Evolutionary conservation across 2,329 filamentous ascomycete species (phyloP), one percentile per base, ranked within the genome.

Genomic region (Ophiocordyceps camponoti-saundersi): DNA sequence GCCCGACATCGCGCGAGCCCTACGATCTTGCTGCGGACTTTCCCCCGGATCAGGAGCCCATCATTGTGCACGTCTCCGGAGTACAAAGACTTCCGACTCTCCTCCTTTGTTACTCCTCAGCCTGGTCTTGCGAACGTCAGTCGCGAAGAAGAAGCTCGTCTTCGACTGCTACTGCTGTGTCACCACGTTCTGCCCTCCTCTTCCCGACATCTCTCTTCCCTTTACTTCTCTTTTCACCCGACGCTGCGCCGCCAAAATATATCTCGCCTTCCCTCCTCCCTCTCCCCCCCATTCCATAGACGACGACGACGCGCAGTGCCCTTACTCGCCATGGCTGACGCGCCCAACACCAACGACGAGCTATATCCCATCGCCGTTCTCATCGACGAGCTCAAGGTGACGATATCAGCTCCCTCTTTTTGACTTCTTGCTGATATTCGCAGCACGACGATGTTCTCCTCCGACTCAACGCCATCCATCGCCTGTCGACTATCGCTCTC

Each of bases 361-460:
- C 88, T 98, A 61, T 98, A 96, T 69, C 92, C 92, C 65, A 98
- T 98, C 74, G 92, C 93, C 63, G 92, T 98, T 57, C 82, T 98
- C 69, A 98, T 98, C 69, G 92, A 98, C 68, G 92, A 98, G 79
- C 77, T 98, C 62, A 98, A 95, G 86, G 89, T 95, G 78, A 34
- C 22, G 51, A 49, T 44, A 48, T 40, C 18, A 7, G 6, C 13
- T n/a, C 20, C 48, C 47, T 44, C 48, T 49, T 50, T 52, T 53
- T 39, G 13, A 32, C 16, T 4, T 26, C 30, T 20, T 23, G 44
- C 46, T 45, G 21, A 26, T 43, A 11, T 15, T 15, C 30, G 30
- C 60, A 98, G 90, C 92, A 98, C 68, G 92, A 98, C 65, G 93
- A 98, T 75, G 92, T 98, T 57, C 79, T 96, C 55, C 81, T 98